Percentiles rank a stretch among this genome's conserved stretches.
phyloP scores from a whole-genome alignment of 2,329 filamentous ascomycete genomes.

The Phyllosticta ampelicida region DNA sequence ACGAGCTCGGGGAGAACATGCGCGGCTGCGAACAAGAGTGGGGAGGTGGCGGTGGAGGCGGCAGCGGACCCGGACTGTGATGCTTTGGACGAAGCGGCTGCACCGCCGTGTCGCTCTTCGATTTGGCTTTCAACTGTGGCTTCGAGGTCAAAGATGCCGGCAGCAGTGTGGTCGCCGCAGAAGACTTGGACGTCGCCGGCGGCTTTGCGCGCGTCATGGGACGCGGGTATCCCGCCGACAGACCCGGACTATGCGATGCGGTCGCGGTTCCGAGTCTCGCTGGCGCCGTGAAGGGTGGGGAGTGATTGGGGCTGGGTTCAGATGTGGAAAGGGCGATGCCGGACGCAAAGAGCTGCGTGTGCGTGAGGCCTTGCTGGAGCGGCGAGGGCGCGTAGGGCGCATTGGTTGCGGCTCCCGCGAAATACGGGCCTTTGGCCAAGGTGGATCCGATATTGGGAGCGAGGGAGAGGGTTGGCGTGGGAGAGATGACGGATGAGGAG shows the following conservation, averaged over 20 bases:
- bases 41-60: background rate
- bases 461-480: background rate
- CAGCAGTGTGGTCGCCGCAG: background rate
- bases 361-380: background rate
- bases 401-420: conserved; percentile 1
- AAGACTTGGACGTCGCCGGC: background rate
- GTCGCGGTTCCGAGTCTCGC: background rate
- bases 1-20: background rate
- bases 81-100: background rate
- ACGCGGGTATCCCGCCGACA: background rate
- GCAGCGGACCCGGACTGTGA: background rate
- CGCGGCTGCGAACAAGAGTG: background rate
- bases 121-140: background rate
- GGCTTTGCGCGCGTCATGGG: background rate
- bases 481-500: background rate
- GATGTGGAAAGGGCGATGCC: background rate
- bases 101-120: background rate
- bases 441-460: background rate
- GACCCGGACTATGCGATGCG: background rate
- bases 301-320: background rate
- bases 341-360: background rate
- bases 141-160: background rate
- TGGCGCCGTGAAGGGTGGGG: background rate
- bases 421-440: background rate
- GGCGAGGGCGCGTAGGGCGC: background rate